Evolutionary conservation across 2,329 filamentous ascomycete genomes (phyloP).

Genomic region (Trichoderma koningii): DNA sequence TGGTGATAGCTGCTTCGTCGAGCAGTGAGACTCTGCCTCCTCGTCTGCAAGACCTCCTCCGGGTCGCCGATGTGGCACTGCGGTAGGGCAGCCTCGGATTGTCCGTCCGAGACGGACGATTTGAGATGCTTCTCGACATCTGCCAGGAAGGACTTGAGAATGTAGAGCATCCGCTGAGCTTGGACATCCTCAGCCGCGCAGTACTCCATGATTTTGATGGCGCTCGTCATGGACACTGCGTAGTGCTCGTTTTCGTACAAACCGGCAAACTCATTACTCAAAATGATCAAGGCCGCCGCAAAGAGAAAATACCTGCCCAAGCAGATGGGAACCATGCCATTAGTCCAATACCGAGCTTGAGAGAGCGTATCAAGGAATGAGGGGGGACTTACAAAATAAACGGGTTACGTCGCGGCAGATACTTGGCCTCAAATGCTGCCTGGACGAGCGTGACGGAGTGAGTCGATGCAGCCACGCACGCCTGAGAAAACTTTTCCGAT

Average conservation of each 20-base stretch:
- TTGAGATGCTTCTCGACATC: constrained; percentile 28
- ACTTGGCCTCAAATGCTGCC: constrained; percentile 46
- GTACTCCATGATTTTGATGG: constrained; percentile 52
- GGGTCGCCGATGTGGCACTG: constrained; percentile 20
- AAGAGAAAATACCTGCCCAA: constrained; percentile 55
- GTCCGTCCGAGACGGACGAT: constrained; percentile 2
- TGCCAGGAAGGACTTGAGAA: constrained; percentile 50
- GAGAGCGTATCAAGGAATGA: background rate
- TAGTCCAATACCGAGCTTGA: no score
- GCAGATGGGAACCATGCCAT: no score
- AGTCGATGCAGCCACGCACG: constrained; percentile 54
- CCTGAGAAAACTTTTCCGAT: constrained; percentile 52
- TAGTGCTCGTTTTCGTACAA: constrained; percentile 51
- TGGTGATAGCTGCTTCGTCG: background rate
- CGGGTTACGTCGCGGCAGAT: constrained; percentile 55
- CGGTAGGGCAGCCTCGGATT: constrained; percentile 4
- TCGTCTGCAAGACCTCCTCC: constrained; percentile 18
- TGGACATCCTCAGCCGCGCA: constrained; percentile 53
- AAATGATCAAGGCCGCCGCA: constrained; percentile 54
- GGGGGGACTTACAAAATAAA: constrained; percentile 54
- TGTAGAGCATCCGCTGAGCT: constrained; percentile 52
- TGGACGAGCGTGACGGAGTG: constrained; percentile 53
- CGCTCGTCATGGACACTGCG: constrained; percentile 43
- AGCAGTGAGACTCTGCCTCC: constrained; percentile 19
- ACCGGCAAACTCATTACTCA: constrained; percentile 58